Evolutionary conservation across 2,329 filamentous ascomycete genomes (phyloP), one percentile per base, ranked within the genome.

Genomic region (Pseudogymnoascus sp.): DNA sequence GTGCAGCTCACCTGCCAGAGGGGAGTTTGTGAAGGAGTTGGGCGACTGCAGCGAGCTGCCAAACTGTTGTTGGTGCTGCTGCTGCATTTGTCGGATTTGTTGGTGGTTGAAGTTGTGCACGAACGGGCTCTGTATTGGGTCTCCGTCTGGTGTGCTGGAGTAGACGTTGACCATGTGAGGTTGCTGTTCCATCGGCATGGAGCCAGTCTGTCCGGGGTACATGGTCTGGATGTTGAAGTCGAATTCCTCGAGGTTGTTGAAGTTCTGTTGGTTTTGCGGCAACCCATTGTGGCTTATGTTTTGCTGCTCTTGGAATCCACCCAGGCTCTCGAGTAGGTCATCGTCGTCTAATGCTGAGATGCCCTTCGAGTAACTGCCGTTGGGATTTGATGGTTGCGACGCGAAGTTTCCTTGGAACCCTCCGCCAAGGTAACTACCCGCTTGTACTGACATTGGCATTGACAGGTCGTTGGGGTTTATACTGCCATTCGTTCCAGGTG

Each of bases 111-210:
- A 94, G 71, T 83, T 86, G 68, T 88, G 84, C 42, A 89, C 83
- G 70, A 92, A 97, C 0, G 93, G 93, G 69, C 92, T 97, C 71
- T 95, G 90, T 64, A 96, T 93, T 5, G 93, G 92, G 60, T 91
- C 88, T 60, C 91, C 91, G 64, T 97, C 93, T 3, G 93, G 92
- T 1, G 92, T 96, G 73, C 90, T 90, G 18, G 93, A 96, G 75
- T 89, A 97, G 65, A 90, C 85, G 70, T 89, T 88, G 71, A 91
- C 86, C 63, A 88, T 86, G 58, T 82, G 71, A 21, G 81, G 3
- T 76, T 72, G 78, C 64, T 86, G 84, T 66, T 89, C 86, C 69
- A 87, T 82, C 64, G 85, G 82, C 37, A 88, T 74, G 35, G 79
- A 76, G 59, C 77, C 80, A 63, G 87, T 86, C 63, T 88, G 76